phyloP scores from a whole-genome alignment of 2,329 filamentous ascomycete species.

The Botrytis tulipae region DNA sequence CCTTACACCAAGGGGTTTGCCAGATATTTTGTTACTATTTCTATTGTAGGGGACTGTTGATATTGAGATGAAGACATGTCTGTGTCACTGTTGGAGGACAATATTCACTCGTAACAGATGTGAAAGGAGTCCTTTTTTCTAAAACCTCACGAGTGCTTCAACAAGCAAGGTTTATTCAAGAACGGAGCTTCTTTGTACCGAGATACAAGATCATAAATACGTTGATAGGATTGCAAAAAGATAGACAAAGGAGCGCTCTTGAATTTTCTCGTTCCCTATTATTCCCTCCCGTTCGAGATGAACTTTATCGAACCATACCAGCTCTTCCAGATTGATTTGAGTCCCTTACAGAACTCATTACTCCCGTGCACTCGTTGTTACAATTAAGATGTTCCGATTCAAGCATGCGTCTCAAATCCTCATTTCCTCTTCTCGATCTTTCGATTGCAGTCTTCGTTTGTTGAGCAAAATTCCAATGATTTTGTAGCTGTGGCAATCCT shows the following conservation, averaged over 20 bases:
- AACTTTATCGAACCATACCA: neutral
- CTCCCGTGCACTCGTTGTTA: neutral
- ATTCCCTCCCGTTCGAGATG: neutral
- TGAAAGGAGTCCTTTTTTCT: neutral
- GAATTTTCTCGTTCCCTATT: neutral
- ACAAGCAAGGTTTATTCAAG: neutral
- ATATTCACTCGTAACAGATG: neutral
- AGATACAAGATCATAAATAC: neutral
- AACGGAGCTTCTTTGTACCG: neutral
- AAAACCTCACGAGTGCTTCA: neutral
- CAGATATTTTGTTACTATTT: neutral
- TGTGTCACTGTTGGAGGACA: neutral
- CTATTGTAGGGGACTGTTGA: neutral
- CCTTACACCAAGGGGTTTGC: neutral
- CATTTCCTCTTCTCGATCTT: neutral
- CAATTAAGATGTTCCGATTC: neutral
- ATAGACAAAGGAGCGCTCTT: neutral
- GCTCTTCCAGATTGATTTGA: neutral
- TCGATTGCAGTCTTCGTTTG: neutral
- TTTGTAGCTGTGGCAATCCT: neutral
- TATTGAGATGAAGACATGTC: neutral
- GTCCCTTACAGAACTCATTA: no score
- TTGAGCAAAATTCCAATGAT: neutral
- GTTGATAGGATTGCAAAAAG: neutral
- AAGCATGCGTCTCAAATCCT: neutral